These are phyloP conservation scores for Mycena haematopus DNA, from an alignment of 768 basidiomycete species.

Conservation along the genomic window DNA sequence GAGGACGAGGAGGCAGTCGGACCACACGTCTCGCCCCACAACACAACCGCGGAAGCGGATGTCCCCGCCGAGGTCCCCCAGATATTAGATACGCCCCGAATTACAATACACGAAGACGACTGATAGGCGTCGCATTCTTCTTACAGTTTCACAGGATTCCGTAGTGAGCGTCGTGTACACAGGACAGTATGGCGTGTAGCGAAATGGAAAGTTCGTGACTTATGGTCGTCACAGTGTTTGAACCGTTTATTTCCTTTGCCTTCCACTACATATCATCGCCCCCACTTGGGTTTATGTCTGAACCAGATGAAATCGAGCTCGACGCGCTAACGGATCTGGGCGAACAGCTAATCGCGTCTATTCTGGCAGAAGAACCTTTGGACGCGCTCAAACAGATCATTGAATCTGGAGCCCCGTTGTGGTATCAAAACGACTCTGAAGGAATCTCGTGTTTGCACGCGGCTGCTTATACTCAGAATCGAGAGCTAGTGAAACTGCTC, in stretches of 20 bases:
- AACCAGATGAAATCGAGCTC: conserved; percentile 40
- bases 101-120: conserved; percentile 55
- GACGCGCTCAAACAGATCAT: conserved; percentile 57
- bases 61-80: conserved; percentile 23
- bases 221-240: no score
- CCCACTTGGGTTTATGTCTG: conserved; percentile 17
- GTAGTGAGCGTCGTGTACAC: neutral
- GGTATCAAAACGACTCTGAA: conserved; percentile 85
- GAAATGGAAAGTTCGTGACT: no score
- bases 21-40: conserved; percentile 5
- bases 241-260: no score
- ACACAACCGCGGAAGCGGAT: conserved; percentile 6
- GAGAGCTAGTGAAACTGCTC: conserved; percentile 66
- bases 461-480: conserved; percentile 76
- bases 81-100: conserved; percentile 44
- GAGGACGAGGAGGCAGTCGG: conserved; percentile 35
- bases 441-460: conserved; percentile 82
- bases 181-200: no score
- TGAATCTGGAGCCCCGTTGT: conserved; percentile 76
- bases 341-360: conserved; percentile 61
- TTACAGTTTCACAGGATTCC: no score
- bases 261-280: neutral
- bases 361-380: conserved; percentile 56
- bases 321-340: conserved; percentile 61
- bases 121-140: conserved; percentile 26